phyloP scores from a whole-genome alignment of 768 basidiomycete genomes.

The Suillus americanus region DNA sequence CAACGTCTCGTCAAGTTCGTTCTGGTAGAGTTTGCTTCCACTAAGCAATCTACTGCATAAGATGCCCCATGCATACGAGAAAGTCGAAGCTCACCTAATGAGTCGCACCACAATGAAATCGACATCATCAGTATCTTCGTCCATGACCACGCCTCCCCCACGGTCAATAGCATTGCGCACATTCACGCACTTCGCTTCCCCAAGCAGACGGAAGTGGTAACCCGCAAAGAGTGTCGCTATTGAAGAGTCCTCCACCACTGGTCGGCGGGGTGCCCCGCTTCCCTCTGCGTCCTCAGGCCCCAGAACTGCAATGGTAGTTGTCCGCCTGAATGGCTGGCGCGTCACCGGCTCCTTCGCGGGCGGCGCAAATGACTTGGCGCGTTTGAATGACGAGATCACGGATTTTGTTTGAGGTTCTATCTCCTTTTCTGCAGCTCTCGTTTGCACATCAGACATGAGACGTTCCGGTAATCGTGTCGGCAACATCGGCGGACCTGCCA shows the following conservation, averaged over 20 bases:
- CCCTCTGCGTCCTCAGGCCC: conserved; percentile 20
- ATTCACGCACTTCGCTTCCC: conserved; percentile 59
- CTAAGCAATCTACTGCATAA: conserved; percentile 34
- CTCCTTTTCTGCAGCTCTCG: conserved; percentile 20
- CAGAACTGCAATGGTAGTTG: conserved; percentile 25
- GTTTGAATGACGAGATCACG: conserved; percentile 59
- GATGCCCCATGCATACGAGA: neutral
- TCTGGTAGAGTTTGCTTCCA: conserved; percentile 65
- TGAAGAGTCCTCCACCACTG: conserved; percentile 4
- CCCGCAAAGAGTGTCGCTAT: conserved; percentile 49
- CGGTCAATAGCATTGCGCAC: conserved; percentile 63
- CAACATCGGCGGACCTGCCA: conserved; percentile 19
- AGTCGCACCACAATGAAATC: conserved; percentile 72
- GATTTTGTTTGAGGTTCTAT: neutral
- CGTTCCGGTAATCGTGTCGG: conserved; percentile 17
- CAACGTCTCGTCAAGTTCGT: conserved; percentile 48
- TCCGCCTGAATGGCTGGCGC: conserved; percentile 49
- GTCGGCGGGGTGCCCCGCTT: conserved; percentile 9
- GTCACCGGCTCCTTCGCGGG: conserved; percentile 24
- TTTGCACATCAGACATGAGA: conserved; percentile 4
- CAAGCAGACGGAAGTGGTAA: conserved; percentile 56
- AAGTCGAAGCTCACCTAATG: conserved; percentile 52
- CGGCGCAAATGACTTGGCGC: conserved; percentile 65
- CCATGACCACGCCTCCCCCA: conserved; percentile 51
- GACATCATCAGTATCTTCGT: conserved; percentile 47